Conservation (phyloP, 192 early-diverging fungal species). For the Coemansia sp. region DNA sequence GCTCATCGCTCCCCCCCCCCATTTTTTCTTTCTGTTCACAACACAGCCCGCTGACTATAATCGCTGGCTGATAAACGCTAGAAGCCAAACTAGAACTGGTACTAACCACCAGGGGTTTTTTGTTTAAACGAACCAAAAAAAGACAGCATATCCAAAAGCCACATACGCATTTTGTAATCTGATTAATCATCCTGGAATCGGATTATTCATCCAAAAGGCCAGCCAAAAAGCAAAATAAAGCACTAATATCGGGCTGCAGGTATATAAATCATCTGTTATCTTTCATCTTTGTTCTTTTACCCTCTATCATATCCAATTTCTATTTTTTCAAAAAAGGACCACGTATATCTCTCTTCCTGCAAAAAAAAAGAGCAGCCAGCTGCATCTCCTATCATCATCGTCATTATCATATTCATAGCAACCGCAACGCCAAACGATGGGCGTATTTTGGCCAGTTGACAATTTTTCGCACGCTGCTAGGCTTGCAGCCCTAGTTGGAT, state of each 20-base stretch:
- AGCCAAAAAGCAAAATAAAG: neutral
- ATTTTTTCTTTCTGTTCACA: no score
- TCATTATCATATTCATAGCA: neutral
- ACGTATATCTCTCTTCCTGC: neutral
- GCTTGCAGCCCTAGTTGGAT: conserved; percentile 31
- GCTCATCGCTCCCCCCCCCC: neutral
- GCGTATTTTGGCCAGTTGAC: conserved; percentile 46
- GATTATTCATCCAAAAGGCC: neutral
- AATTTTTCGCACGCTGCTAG: conserved; percentile 16
- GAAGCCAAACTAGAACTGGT: no score
- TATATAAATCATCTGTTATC: neutral
- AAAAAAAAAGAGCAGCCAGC: no score
- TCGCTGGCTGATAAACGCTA: no score
- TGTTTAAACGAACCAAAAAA: no score
- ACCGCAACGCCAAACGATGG: conserved; percentile 15
- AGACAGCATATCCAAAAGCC: no score
- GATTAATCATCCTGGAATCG: conserved; percentile 1
- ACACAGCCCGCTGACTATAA: no score
- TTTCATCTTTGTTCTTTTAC: neutral
- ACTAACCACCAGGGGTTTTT: neutral
- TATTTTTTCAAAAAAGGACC: neutral
- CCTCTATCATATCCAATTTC: neutral
- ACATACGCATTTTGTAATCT: neutral
- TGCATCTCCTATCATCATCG: neutral
- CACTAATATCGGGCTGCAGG: neutral